Evolutionary conservation across 306 rosid species (phyloP).

Genomic region (Casuarina equisetifolia): DNA sequence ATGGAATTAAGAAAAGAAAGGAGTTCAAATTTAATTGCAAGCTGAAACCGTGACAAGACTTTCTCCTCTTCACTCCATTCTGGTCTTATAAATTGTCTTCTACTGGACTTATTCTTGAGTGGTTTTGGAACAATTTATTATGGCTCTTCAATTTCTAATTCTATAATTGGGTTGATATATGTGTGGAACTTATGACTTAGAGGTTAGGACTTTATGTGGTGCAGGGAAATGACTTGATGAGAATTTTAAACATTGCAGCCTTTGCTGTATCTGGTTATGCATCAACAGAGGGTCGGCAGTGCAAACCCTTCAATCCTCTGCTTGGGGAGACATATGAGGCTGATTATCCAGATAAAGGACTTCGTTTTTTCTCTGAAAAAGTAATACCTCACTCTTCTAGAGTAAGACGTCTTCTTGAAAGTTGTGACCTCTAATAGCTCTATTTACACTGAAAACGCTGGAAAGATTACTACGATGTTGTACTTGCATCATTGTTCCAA

Average conservation of each 20-base stretch:
- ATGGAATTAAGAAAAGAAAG: background rate
- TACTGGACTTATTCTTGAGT: background rate
- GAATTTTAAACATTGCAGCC: constrained; percentile 86
- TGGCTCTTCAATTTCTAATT: constrained; percentile 11
- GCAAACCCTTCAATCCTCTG: constrained; percentile 98
- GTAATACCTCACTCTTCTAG: constrained; percentile 37
- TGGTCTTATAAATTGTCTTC: background rate
- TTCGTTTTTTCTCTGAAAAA: constrained; percentile 87
- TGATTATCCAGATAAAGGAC: constrained; percentile 97
- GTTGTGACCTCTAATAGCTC: constrained; percentile 1
- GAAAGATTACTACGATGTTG: constrained; percentile 7
- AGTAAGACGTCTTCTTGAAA: background rate
- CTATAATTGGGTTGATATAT: background rate
- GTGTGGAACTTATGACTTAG: constrained; percentile 33
- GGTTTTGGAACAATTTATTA: background rate
- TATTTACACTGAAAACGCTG: background rate
- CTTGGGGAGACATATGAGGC: constrained; percentile 99
- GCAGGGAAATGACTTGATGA: constrained; percentile 98
- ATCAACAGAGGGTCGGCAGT: constrained; percentile 95
- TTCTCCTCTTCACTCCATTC: background rate
- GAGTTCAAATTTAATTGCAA: background rate
- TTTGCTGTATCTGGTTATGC: constrained; percentile 99
- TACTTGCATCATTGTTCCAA: constrained; percentile 16
- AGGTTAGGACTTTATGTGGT: constrained; percentile 37
- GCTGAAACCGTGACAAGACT: background rate